These are phyloP conservation scores for Imleria badia DNA, from an alignment of 768 basidiomycete genomes.

Conservation along the genomic window DNA sequence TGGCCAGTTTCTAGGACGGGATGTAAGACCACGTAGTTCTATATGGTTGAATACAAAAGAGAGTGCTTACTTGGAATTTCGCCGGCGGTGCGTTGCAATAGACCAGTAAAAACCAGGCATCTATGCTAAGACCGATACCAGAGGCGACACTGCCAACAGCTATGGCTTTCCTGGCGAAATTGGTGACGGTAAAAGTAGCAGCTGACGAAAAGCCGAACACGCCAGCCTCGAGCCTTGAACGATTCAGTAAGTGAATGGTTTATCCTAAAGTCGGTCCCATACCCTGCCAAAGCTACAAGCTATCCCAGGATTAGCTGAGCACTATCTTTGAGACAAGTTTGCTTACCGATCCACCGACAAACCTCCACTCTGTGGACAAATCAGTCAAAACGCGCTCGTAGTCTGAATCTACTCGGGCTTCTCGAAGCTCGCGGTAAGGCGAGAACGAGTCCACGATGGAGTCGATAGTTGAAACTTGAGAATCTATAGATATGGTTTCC, in stretches of 20 bases:
- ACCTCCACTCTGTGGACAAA: slow-evolving; percentile 63
- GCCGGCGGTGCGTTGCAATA: slow-evolving; percentile 54
- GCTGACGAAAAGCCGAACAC: slow-evolving; percentile 63
- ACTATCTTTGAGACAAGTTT: not conserved
- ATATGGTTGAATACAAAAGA: not conserved
- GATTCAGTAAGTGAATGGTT: not conserved
- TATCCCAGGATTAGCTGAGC: slow-evolving; percentile 21
- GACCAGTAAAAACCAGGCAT: slow-evolving; percentile 63
- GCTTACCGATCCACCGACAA: slow-evolving; percentile 58
- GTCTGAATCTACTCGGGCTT: slow-evolving; percentile 39
- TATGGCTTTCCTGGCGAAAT: slow-evolving; percentile 49
- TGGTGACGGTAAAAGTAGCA: slow-evolving; percentile 49
- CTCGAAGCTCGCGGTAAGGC: slow-evolving; percentile 53
- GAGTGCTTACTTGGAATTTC: slow-evolving; percentile 52
- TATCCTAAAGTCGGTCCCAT: slow-evolving; percentile 15
- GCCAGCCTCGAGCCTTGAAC: slow-evolving; percentile 44
- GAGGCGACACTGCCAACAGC: slow-evolving; percentile 59
- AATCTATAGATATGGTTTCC: slow-evolving; percentile 36
- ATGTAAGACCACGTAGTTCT: not conserved
- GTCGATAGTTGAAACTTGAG: slow-evolving; percentile 33
- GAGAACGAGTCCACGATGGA: slow-evolving; percentile 50
- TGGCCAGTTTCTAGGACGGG: slow-evolving; percentile 30
- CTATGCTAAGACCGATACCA: slow-evolving; percentile 62
- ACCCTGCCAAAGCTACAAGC: slow-evolving; percentile 64
- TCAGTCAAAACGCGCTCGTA: slow-evolving; percentile 50